Base-by-base conservation (phyloP, 495 filamentous ascomycete genomes). In the Talaromyces ruber region DNA sequence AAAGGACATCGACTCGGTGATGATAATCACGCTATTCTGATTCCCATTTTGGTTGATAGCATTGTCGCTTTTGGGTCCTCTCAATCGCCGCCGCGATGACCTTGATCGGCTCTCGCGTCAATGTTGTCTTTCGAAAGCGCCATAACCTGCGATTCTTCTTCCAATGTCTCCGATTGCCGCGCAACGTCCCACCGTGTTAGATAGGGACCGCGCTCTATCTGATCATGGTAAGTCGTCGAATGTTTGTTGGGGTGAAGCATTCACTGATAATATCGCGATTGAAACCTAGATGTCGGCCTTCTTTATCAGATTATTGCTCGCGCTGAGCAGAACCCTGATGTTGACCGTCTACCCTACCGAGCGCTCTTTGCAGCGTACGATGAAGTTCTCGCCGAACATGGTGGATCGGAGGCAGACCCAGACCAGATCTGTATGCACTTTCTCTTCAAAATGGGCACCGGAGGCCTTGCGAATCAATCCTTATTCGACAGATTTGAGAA, bases 291-390 rank as follows among this genome's bases (percentile, higher is more conserved):
- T 81, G 86, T 96, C 70, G 82, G 81, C 59, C 80, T 93, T 61
- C 79, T 96, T 63, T 87, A 89, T 72, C 80, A 88, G 52, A 90
- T 96, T 67, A 84, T 93, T 73, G 79, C 74, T 59, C 79, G 79
- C 71, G 92, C 89, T 24, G 85, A 92, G 75, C 72, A 76, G 25
- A 78, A 89, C 26, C 82, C 85, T 1, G 82, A 86, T 30, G 81
- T 82, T 62, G 79, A 87, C 60, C 78, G 79, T 62, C 75, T 86
- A 12, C 88, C 90, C 3, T 92, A 88, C 66, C 85, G 87, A 72
- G 89, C 90, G 21, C 81, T 96, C 28, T 96, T 93, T 74, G 77
- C 81, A 18, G 89, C 90, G 34, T 94, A 94, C 67, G 87, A 95
- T 65, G 76, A 83, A 61, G 79, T 90, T 28, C 80, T 94, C 47